phyloP scores from a whole-genome alignment of 805 yeast species.

The Schwanniomyces polymorphus region DNA sequence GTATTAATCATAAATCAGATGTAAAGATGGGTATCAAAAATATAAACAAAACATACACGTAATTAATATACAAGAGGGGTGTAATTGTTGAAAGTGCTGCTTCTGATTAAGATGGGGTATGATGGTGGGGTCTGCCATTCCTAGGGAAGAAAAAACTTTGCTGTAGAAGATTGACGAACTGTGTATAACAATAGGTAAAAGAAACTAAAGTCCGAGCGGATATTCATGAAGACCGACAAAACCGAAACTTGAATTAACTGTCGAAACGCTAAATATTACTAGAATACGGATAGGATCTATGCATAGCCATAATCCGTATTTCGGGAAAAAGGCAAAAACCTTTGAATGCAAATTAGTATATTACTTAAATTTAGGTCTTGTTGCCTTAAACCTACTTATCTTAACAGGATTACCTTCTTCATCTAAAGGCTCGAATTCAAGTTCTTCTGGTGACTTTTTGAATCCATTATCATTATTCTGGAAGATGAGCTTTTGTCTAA shows the following conservation, averaged over 20 bases:
- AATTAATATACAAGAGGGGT: too few species aligned
- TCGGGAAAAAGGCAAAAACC: not conserved
- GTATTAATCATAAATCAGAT: not conserved
- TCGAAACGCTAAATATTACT: not conserved
- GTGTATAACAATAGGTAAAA: not conserved
- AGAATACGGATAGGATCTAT: not conserved
- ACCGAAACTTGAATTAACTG: not conserved
- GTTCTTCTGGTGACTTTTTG: slow-evolving; percentile 45
- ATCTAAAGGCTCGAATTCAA: slow-evolving; percentile 69
- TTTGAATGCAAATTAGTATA: not conserved
- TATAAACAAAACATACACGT: not conserved
- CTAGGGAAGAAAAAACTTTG: not conserved
- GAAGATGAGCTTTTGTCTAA: slow-evolving; percentile 52
- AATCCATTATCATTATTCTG: slow-evolving; percentile 44
- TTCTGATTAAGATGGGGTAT: not conserved
- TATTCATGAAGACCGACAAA: not conserved
- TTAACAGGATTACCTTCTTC: slow-evolving; percentile 58
- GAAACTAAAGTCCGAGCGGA: not conserved
- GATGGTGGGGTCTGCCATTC: not conserved
- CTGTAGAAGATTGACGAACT: not conserved
- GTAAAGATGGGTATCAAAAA: not conserved
- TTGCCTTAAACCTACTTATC: slow-evolving; percentile 69
- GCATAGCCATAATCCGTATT: not conserved
- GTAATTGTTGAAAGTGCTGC: not conserved
- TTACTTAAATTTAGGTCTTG: slow-evolving; percentile 20